Percentiles rank a stretch among this genome's conserved stretches.
Evolutionary conservation across 345 rosid species (phyloP).

Genomic region (Leavenworthia alabamica): DNA sequence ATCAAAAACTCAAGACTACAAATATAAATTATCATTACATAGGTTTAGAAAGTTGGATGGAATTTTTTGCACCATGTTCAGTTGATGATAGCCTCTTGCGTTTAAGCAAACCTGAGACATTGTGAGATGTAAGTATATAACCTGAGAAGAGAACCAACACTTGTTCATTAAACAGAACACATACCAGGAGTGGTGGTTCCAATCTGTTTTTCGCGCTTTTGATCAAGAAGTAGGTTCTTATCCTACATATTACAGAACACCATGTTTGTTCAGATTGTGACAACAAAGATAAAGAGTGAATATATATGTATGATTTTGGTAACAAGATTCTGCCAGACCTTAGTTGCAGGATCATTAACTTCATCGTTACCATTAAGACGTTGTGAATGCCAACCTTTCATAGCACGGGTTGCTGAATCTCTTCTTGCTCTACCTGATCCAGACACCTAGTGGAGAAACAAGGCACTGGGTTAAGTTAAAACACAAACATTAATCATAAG

Average conservation of each 20-base stretch:
- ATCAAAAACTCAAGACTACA: not conserved
- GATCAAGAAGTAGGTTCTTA: slow-evolving; percentile 48
- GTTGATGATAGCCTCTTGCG: slow-evolving; percentile 56
- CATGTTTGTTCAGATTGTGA: slow-evolving; percentile 13
- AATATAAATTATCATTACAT: slow-evolving; percentile 44
- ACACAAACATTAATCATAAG: not conserved
- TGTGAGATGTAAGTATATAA: slow-evolving; percentile 7
- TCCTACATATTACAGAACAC: slow-evolving; percentile 40
- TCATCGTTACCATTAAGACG: slow-evolving; percentile 69
- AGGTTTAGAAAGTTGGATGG: slow-evolving; percentile 45
- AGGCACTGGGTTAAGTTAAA: slow-evolving; percentile 6
- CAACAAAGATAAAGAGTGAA: not conserved
- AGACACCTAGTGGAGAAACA: slow-evolving; percentile 36
- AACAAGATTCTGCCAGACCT: slow-evolving; percentile 36
- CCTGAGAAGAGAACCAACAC: slow-evolving; percentile 3
- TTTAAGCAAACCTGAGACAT: slow-evolving; percentile 56
- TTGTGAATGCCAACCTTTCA: slow-evolving; percentile 97
- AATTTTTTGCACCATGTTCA: slow-evolving; percentile 35
- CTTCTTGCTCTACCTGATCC: slow-evolving; percentile 79
- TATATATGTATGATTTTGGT: slow-evolving; percentile 7
- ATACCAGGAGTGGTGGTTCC: slow-evolving; percentile 55
- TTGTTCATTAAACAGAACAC: slow-evolving; percentile 11
- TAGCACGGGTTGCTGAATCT: slow-evolving; percentile 88
- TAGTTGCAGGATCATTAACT: slow-evolving; percentile 49
- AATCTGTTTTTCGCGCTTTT: slow-evolving; percentile 64